phyloP scores from a whole-genome alignment of 345 rosid genomes.

The Bruguiera gymnorhiza region DNA sequence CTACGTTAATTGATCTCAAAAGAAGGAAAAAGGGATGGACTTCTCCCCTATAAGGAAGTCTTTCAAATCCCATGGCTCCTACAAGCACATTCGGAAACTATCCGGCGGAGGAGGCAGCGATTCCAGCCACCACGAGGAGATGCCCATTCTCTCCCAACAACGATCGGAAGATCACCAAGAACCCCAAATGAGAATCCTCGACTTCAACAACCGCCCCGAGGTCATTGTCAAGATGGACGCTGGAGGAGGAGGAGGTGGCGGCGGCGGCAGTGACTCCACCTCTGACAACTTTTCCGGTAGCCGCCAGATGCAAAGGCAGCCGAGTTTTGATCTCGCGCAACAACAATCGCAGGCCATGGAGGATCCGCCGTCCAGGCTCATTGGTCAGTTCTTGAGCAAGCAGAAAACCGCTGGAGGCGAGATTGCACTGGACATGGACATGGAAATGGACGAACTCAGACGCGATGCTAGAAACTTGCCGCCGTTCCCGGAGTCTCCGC shows the following conservation, averaged over 20 bases:
- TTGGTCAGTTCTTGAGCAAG: slow-evolving; percentile 31
- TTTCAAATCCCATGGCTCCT: slow-evolving; percentile 45
- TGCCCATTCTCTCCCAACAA: slow-evolving; percentile 52
- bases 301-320: slow-evolving; percentile 11
- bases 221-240: slow-evolving; percentile 24
- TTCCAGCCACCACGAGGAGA: slow-evolving; percentile 36
- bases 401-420: slow-evolving; percentile 36
- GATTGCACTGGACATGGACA: slow-evolving; percentile 66
- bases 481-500: slow-evolving; percentile 12
- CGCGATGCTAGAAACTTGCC: not conserved
- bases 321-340: slow-evolving; percentile 29
- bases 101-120: slow-evolving; percentile 8
- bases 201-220: slow-evolving; percentile 4
- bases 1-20: not conserved
- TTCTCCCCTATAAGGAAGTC: slow-evolving; percentile 38
- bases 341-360: not conserved
- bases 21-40: slow-evolving; percentile 5
- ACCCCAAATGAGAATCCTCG: not conserved
- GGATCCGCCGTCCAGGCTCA: slow-evolving; percentile 40
- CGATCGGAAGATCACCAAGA: not conserved
- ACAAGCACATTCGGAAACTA: slow-evolving; percentile 28
- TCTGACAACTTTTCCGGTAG: slow-evolving; percentile 5
- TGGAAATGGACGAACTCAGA: slow-evolving; percentile 54
- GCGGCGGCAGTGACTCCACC: not conserved
- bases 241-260: not conserved